Evolutionary conservation across 1,284 basidiomycete genomes (phyloP), one percentile per base, ranked within the genome.

Genomic region (Cystobasidium sp.): DNA sequence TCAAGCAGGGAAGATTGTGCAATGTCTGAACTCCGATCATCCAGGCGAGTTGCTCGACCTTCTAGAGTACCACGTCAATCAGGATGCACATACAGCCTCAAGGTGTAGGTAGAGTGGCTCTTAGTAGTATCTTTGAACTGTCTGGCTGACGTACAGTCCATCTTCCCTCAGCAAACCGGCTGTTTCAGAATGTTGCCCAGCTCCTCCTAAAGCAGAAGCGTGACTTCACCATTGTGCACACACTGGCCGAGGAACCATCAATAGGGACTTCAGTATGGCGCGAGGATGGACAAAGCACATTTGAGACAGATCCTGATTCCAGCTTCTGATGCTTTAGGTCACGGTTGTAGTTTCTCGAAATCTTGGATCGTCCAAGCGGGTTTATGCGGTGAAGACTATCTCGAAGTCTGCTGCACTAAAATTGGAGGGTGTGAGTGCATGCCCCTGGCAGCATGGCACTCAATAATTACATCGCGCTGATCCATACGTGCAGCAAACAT

Each of bases 371-470:
- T 73, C 70, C 24, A 44, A 31, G 39, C 51, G 52, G 41, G 70
- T 73, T 1, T 66, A 73, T 49, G 70, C 63, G 3, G 63, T 66
- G 14, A 73, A 73, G 52, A 73, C 52, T 39, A 73, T 73, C n/a
- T 43, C 70, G 6, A 73, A 65, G 62, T 20, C 52, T 22, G 37
- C 59, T 14, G 70, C 70, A 12, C 62, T 73, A 41, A 65, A 61
- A 14, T 31, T 73, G 10, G 70, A 73, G 53, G 63, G 62, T 39
- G 70, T 73, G 49, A 52, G 70, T n/a, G 6, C 14, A 62, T 37
- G 41, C 31, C 18, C 44, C 7, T 9, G n/a, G n/a, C 18, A 16
- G 20, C 39, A 6, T 43, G 9, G n/a, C 2, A 20, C 10, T 16
- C 8, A 22, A 14, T 37, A 49, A 31, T 51, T 64, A 56, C 31